Evolutionary conservation across 1,139 yeast species (phyloP).

Genomic region (Geotrichum siamense): DNA sequence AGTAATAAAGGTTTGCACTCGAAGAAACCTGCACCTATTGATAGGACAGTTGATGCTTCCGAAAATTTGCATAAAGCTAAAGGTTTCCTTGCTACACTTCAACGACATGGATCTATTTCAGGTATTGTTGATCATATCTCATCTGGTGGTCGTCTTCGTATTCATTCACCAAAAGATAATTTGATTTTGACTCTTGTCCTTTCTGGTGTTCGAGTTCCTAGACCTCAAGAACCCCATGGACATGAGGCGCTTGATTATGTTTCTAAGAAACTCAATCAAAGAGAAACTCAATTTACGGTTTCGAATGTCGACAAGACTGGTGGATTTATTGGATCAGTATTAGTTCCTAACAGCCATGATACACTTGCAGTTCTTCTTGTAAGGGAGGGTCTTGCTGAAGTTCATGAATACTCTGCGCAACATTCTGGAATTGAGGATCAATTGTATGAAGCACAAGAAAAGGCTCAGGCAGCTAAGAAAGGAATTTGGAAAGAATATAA

Average conservation of each 20-base stretch:
- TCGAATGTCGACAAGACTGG: slow-evolving; percentile 71
- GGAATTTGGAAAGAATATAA: slow-evolving; percentile 62
- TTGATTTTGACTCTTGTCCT: slow-evolving; percentile 61
- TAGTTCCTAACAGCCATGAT: slow-evolving; percentile 41
- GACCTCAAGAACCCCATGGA: slow-evolving; percentile 40
- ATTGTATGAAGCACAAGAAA: slow-evolving; percentile 54
- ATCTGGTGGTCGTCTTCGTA: slow-evolving; percentile 58
- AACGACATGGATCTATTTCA: slow-evolving; percentile 55
- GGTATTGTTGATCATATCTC: slow-evolving; percentile 68
- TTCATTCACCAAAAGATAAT: slow-evolving; percentile 66
- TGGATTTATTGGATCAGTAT: slow-evolving; percentile 70
- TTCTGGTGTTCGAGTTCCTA: slow-evolving; percentile 56
- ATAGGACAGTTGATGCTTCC: slow-evolving; percentile 71
- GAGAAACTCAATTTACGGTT: slow-evolving; percentile 64
- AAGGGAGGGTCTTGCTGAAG: slow-evolving; percentile 55
- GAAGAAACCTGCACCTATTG: slow-evolving; percentile 50
- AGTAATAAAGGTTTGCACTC: slow-evolving; percentile 57
- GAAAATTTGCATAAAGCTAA: slow-evolving; percentile 66
- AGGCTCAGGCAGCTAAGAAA: slow-evolving; percentile 47
- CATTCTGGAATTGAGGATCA: slow-evolving; percentile 50
- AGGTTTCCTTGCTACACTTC: slow-evolving; percentile 63
- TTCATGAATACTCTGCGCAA: slow-evolving; percentile 59
- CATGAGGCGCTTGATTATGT: slow-evolving; percentile 53
- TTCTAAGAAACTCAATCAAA: slow-evolving; percentile 54
- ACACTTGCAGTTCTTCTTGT: slow-evolving; percentile 62